Base-by-base conservation (phyloP, 768 basidiomycete species). In the Xerocomus potaroensis region DNA sequence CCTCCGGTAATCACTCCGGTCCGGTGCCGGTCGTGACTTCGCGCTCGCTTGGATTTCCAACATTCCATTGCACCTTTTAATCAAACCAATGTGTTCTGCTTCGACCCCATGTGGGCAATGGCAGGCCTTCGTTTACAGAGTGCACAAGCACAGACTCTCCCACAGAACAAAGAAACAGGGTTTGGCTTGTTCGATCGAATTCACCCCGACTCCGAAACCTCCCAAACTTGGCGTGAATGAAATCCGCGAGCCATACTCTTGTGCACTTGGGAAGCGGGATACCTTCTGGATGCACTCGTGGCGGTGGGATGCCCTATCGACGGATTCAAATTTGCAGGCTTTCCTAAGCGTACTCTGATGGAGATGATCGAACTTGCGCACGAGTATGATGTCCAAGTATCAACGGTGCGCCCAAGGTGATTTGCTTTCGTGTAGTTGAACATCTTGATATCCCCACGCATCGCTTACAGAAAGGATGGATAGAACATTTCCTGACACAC, bases 231-330 rank as follows among this genome's bases (percentile, higher is more conserved):
- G 73, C 5, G 47, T 72, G 23, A 71, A 72, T 4, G 71, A 75
- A 54, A 76, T 75, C 41, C 65, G 73, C 12, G 72, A 73, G 10
- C 71, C 72, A 1, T 75, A 73, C 50, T 73, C 73, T 45, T 56
- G 66, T n/a, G 66, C 69, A 0, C 71, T 72, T 21, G 70, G 70
- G 11, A 58, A 64, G 45, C 69, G 68, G 3, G n/a, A n/a, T 71
- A 74, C 50, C 60, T 73, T 15, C 61, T 72, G 32, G 71, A 75
- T 37, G 51, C 72, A 2, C 65, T 73, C 4, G 59, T 60, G 39
- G 68, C 72, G 46, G 71, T 72, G 69, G 67, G 70, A 7, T 64
- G 67, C 36, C 71, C 66, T 49, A 70, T 72, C 19, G 74, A 76
- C 45, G 69, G 73, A 0, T 57, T 75, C 41, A 74, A 76, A 54